Percentiles rank a stretch among this genome's conserved stretches.
phyloP scores from a whole-genome alignment of 768 basidiomycete genomes.

The Agrocybe pediades region DNA sequence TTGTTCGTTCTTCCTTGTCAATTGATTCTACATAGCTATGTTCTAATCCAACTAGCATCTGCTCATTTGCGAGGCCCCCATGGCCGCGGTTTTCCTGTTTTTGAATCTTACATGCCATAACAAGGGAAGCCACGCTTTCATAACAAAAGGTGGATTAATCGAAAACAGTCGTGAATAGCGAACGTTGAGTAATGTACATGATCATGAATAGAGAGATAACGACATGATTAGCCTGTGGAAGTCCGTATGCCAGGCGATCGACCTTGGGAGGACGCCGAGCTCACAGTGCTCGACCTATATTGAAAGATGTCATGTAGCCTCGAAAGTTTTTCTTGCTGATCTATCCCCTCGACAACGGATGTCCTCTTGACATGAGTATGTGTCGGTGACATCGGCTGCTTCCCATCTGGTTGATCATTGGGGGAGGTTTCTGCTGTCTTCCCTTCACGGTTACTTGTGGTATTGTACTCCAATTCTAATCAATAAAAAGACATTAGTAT shows the following conservation, averaged over 20 bases:
- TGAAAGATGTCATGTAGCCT: conserved; percentile 82
- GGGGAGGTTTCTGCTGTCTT: conserved; percentile 2
- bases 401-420: conserved; percentile 26
- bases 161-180: too few relatives aligned
- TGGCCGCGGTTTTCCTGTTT: too few relatives aligned
- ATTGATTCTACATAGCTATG: too few relatives aligned
- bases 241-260: conserved; percentile 28
- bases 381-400: conserved; percentile 24
- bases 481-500: conserved; percentile 17
- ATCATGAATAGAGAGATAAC: neutral
- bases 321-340: conserved; percentile 66
- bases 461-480: conserved; percentile 66
- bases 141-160: too few relatives aligned
- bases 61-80: too few relatives aligned
- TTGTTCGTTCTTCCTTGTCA: neutral
- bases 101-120: neutral
- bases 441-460: conserved; percentile 25
- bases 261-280: conserved; percentile 46
- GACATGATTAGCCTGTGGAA: conserved; percentile 28
- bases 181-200: conserved; percentile 14
- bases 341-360: conserved; percentile 24
- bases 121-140: too few relatives aligned
- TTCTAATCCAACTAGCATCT: too few relatives aligned
- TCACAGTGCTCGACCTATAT: conserved; percentile 70
- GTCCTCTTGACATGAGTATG: conserved; percentile 18